A percentile compares a stretch with the other conserved stretches of the same genome.
Evolutionary conservation across 1,284 basidiomycete species (phyloP).

Genomic region (Ceratorhiza oryzae-sativae): DNA sequence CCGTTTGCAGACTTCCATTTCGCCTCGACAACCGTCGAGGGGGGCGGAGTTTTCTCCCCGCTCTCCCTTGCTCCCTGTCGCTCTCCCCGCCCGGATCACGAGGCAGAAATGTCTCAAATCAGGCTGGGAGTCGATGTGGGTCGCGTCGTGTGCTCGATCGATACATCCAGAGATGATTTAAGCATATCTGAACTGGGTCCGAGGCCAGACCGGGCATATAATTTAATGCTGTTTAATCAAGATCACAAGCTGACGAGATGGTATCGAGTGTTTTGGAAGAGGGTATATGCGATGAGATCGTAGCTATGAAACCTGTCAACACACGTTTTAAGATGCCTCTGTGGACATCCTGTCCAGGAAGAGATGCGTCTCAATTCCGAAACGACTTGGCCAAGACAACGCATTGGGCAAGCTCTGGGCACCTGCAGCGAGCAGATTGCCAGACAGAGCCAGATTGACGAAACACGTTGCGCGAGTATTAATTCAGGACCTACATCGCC

Average conservation of each 20-base stretch:
- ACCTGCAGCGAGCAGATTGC: not conserved
- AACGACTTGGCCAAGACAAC: not conserved
- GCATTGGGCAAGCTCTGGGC: not conserved
- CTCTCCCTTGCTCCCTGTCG: too few species aligned
- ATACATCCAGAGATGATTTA: not conserved
- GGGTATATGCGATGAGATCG: not conserved
- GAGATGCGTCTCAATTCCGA: too few species aligned
- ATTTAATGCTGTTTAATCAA: not conserved
- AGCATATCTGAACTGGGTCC: not conserved
- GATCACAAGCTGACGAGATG: not conserved
- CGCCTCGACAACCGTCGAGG: not conserved
- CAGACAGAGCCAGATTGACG: not conserved
- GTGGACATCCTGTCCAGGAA: too few species aligned
- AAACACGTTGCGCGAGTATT: conserved; percentile 4
- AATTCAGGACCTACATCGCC: not conserved
- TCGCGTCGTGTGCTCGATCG: not conserved
- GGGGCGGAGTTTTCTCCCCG: not conserved
- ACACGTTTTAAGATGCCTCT: too few species aligned
- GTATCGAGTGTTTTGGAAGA: not conserved
- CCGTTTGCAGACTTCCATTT: not conserved
- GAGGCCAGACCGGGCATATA: not conserved
- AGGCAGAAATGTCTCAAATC: not conserved
- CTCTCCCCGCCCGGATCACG: conserved; percentile 2
- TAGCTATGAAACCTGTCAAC: not conserved
- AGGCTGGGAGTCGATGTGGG: too few species aligned